Base-by-base conservation (phyloP, 108 stramenopile species). In the Skeletonema menzelii region DNA sequence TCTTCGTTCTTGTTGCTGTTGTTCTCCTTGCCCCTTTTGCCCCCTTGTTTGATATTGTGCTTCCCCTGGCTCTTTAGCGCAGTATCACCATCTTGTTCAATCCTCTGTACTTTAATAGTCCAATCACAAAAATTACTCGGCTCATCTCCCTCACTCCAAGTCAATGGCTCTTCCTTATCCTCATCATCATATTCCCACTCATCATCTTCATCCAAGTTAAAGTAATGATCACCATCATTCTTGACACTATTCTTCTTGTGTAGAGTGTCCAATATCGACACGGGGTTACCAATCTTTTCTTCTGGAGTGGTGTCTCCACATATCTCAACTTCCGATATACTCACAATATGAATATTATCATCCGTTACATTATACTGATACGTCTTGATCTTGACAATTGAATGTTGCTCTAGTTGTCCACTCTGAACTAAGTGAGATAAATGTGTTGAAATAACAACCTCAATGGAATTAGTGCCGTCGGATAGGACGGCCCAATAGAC, bases 361-460 rank as follows among this genome's bases (percentile, higher is more conserved):
- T 81, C 80, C 1, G 80, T 81, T 3, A 81, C 69, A 47, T 81
- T 81, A 46, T 81, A 81, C 47, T 81, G 80, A 64, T 70, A 81
- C 13, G 80, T 69, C 13, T 81, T 74, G 2, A 74, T 35, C 34
- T 60, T 61, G 32, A 81, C 34, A 46, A 81, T 59, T 2, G 73
- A 26, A 40, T 70, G 56, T 28, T 81, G 69, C 37, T 68, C 69
- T 19, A 81, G 56, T 26, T 74, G 80, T 31, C 64, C 63, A 49
- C 65, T 63, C 27, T 67, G 56, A 1, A 80, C 79, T n/a, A 73
- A 49, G 56, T 80, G 79, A 17, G 42, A 58, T 10, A 80, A 72
- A 31, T 69, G 79, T 27, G 80, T 81, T n/a, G 69, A 70, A 32
- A 81, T 74, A 14, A 81, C 80, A 3, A 74, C 80, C 49, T 81